Conservation (phyloP, 139 green algal species). For the Eudorina sp. region DNA sequence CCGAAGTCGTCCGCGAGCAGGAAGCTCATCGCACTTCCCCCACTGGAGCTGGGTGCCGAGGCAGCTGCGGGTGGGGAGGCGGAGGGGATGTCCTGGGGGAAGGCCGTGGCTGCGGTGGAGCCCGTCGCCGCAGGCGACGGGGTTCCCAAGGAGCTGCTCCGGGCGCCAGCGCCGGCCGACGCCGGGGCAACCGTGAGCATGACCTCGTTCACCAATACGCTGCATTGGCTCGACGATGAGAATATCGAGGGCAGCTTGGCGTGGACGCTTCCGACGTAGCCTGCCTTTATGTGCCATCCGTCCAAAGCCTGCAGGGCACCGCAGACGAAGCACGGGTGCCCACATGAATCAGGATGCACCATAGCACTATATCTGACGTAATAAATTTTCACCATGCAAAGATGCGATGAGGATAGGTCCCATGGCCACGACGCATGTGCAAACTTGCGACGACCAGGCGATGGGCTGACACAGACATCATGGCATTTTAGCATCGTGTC, state of each 20-base stretch:
- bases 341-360: too few species aligned
- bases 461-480: too few species aligned
- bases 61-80: background rate
- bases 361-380: too few species aligned
- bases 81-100: background rate
- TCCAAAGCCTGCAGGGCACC: slow-evolving; percentile 52
- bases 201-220: slow-evolving; percentile 68
- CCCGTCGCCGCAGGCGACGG: background rate
- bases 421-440: too few species aligned
- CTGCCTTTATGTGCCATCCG: slow-evolving; percentile 72
- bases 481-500: too few species aligned
- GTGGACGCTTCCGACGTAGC: slow-evolving; percentile 68
- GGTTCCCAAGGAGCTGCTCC: too few species aligned
- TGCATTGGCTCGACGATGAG: slow-evolving; percentile 42
- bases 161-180: background rate
- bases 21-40: background rate
- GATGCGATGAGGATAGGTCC: too few species aligned
- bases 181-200: slow-evolving; percentile 63
- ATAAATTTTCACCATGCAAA: too few species aligned
- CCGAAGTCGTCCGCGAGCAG: slow-evolving; percentile 41
- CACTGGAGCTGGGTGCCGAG: background rate
- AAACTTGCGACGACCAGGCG: too few species aligned
- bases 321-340: too few species aligned
- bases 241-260: slow-evolving; percentile 62
- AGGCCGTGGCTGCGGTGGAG: background rate